Evolutionary conservation across 2,329 filamentous ascomycete genomes (phyloP).

Genomic region (Fusarium bulbicola): DNA sequence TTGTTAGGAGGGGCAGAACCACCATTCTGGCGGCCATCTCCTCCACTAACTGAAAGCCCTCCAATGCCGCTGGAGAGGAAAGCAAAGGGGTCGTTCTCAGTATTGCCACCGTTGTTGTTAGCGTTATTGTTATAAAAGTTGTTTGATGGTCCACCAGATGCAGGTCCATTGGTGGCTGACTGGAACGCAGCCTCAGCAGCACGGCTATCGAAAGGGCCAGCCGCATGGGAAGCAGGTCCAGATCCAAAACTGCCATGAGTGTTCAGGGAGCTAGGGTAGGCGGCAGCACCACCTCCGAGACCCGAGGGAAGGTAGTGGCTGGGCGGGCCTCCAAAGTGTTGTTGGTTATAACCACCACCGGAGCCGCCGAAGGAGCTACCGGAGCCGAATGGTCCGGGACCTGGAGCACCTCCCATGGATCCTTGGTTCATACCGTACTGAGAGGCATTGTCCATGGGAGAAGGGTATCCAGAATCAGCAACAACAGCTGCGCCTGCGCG

Average conservation of each 20-base stretch:
- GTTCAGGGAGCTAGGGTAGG: constrained; percentile 81
- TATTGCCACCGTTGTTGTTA: constrained; percentile 71
- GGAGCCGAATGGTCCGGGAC: constrained; percentile 78
- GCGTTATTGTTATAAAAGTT: constrained; percentile 63
- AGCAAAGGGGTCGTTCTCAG: constrained; percentile 79
- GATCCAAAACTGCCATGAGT: constrained; percentile 76
- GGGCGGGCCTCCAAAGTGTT: constrained; percentile 87
- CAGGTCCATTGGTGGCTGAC: constrained; percentile 82
- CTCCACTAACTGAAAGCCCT: constrained; percentile 75
- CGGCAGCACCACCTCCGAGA: constrained; percentile 74
- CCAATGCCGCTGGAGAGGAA: constrained; percentile 81
- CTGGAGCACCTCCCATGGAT: constrained; percentile 86
- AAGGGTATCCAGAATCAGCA: constrained; percentile 90
- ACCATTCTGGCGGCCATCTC: constrained; percentile 71
- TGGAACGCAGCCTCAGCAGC: constrained; percentile 95
- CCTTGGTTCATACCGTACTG: constrained; percentile 86
- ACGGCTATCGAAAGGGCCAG: constrained; percentile 90
- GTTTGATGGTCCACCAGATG: constrained; percentile 75
- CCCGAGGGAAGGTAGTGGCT: constrained; percentile 92
- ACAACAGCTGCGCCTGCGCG: constrained; percentile 93
- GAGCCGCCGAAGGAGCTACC: constrained; percentile 73
- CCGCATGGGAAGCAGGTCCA: constrained; percentile 80
- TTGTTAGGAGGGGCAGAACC: constrained; percentile 65
- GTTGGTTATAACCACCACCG: constrained; percentile 74
- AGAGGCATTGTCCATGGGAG: constrained; percentile 85